A percentile compares a stretch with the other conserved stretches of the same genome.
phyloP scores from a whole-genome alignment of 2,329 filamentous ascomycete species.

The Neonectria ditissima region DNA sequence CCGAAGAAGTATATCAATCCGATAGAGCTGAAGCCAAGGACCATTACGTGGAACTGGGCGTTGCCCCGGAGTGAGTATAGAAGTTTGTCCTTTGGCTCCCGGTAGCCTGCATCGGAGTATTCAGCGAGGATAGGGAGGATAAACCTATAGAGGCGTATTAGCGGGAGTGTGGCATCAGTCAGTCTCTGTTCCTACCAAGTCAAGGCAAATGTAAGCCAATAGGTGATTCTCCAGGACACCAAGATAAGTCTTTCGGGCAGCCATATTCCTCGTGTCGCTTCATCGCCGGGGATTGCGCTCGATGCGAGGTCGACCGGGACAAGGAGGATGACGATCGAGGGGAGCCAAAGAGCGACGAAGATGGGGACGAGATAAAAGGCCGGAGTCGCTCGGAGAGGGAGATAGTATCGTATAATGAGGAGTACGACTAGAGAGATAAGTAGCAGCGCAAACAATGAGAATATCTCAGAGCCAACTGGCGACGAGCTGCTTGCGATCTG shows the following conservation, averaged over 20 bases:
- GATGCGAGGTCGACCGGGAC: constrained; percentile 97
- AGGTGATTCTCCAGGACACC: constrained; percentile 93
- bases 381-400: constrained; percentile 90
- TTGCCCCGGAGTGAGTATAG: constrained; percentile 89
- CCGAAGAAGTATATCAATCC: constrained; percentile 88
- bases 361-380: constrained; percentile 91
- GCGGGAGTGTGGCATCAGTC: constrained; percentile 4
- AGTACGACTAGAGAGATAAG: constrained; percentile 82
- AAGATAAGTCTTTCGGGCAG: constrained; percentile 81
- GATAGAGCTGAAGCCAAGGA: constrained; percentile 75
- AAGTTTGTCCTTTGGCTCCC: constrained; percentile 83
- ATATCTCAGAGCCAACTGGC: constrained; percentile 82
- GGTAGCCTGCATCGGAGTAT: constrained; percentile 93
- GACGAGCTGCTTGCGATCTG: constrained; percentile 65
- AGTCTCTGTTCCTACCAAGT: constrained; percentile 76
- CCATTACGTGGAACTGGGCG: constrained; percentile 86
- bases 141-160: constrained; percentile 66
- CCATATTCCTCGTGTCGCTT: constrained; percentile 84
- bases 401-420: constrained; percentile 87
- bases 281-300: constrained; percentile 78
- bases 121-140: constrained; percentile 94
- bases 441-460: constrained; percentile 78
- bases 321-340: constrained; percentile 88
- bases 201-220: constrained; percentile 95
- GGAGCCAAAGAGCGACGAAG: constrained; percentile 94